A percentile compares a stretch with the other conserved stretches of the same genome.
Conservation (phyloP, 345 rosid genomes). For the Arabis alpina region DNA sequence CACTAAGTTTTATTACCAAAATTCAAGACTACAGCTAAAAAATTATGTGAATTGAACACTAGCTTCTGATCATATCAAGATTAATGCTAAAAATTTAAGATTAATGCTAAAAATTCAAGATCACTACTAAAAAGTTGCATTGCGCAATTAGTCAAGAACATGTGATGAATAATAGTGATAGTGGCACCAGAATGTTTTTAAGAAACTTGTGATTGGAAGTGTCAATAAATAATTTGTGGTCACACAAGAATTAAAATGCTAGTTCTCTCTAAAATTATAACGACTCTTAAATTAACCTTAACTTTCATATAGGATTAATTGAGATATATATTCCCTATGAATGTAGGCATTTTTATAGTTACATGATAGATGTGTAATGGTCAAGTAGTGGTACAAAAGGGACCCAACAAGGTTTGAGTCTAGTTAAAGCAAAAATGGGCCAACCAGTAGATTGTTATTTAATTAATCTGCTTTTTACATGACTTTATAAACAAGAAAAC, state of each 20-base stretch:
- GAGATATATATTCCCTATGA: slow-evolving; percentile 17
- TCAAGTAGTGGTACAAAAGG: slow-evolving; percentile 36
- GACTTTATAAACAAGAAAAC: slow-evolving; percentile 44
- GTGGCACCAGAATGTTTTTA: neutral
- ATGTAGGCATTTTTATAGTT: slow-evolving; percentile 25
- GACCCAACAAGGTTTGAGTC: slow-evolving; percentile 41
- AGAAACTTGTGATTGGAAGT: neutral
- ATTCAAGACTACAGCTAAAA: too few species aligned
- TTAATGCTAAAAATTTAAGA: too few species aligned
- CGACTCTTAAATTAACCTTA: neutral
- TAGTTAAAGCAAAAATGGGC: slow-evolving; percentile 41
- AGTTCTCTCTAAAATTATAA: neutral
- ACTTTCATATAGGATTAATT: neutral
- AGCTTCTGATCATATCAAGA: too few species aligned
- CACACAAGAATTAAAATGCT: neutral
- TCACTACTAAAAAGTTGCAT: neutral
- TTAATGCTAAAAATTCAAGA: too few species aligned
- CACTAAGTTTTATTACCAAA: too few species aligned
- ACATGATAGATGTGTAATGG: slow-evolving; percentile 23
- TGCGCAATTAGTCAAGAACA: neutral
- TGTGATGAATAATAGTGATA: neutral
- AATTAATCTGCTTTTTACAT: slow-evolving; percentile 28
- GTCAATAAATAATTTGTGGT: neutral
- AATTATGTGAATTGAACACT: too few species aligned
- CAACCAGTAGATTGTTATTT: slow-evolving; percentile 30